A percentile compares a stretch with the other conserved stretches of the same genome.
Conservation (phyloP, 2,329 filamentous ascomycete species). For the Aspergillus fructus region DNA sequence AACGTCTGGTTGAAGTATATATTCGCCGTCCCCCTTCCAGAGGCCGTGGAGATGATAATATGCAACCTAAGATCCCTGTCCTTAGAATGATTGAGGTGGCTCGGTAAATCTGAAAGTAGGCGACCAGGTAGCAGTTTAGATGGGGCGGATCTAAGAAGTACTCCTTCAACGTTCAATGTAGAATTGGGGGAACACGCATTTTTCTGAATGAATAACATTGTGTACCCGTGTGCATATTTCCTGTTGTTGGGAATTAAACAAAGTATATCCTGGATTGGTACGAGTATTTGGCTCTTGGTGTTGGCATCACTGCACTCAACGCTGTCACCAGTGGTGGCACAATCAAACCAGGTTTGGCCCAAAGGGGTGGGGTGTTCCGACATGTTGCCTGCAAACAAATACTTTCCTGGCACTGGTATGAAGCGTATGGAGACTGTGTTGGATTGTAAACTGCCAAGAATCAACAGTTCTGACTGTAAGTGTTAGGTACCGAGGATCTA, state of each 20-base stretch:
- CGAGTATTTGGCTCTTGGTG: not conserved
- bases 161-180: not conserved
- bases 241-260: not conserved
- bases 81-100: conserved; percentile 16
- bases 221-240: not conserved
- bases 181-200: not conserved
- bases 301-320: not conserved
- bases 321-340: not conserved
- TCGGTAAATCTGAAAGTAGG: conserved; percentile 19
- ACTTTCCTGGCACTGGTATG: no score
- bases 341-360: not conserved
- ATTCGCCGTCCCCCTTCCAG: conserved; percentile 60
- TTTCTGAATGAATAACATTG: not conserved
- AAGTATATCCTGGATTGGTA: conserved; percentile 1
- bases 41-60: conserved; percentile 66
- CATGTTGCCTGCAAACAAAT: not conserved
- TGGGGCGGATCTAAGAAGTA: not conserved
- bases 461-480: no score
- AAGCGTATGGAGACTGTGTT: no score
- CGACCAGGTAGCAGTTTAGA: not conserved
- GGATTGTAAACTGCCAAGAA: no score
- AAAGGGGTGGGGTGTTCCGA: not conserved
- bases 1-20: conserved; percentile 58
- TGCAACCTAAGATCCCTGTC: conserved; percentile 39
- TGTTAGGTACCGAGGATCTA: no score